These are phyloP conservation scores for Pythium sp. DNA, from an alignment of 352 stramenopile genomes.

Conservation along the genomic window DNA sequence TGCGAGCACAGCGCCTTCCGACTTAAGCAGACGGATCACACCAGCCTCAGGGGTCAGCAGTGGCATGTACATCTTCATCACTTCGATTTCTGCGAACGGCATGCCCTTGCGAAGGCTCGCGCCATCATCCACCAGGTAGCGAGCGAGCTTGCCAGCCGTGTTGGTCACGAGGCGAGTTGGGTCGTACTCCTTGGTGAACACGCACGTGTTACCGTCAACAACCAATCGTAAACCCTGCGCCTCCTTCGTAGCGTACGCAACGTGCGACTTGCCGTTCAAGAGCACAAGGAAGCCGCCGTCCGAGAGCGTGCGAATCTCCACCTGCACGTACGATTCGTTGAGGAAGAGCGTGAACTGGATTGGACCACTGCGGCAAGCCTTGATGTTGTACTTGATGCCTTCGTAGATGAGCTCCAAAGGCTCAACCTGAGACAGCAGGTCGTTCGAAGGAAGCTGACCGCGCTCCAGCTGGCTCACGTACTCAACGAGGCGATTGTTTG, in stretches of 20 bases:
- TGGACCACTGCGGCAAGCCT: constrained; percentile 86
- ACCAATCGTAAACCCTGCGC: constrained; percentile 89
- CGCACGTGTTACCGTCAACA: constrained; percentile 94
- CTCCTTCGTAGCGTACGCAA: constrained; percentile 95
- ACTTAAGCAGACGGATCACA: constrained; percentile 94
- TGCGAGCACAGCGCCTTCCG: constrained; percentile 94
- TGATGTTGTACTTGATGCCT: constrained; percentile 97
- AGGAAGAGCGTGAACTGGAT: constrained; percentile 92
- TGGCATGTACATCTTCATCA: constrained; percentile 99
- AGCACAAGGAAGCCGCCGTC: constrained; percentile 98
- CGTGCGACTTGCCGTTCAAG: constrained; percentile 95
- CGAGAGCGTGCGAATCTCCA: constrained; percentile 95
- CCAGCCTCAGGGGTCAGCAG: constrained; percentile 96
- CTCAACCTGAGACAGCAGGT: constrained; percentile 82
- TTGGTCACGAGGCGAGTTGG: constrained; percentile 96
- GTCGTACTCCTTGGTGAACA: constrained; percentile 99
- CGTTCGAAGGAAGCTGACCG: constrained; percentile 90
- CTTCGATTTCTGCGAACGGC: constrained; percentile 89
- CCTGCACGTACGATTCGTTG: constrained; percentile 87
- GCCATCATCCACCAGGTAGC: constrained; percentile 97
- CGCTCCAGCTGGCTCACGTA: constrained; percentile 85
- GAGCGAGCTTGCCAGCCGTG: constrained; percentile 98
- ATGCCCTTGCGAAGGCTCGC: constrained; percentile 83
- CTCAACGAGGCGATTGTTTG: constrained; percentile 65
- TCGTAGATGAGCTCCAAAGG: constrained; percentile 98